phyloP scores from a whole-genome alignment of 2,329 filamentous ascomycete genomes.

The Ambrosiella xylebori region DNA sequence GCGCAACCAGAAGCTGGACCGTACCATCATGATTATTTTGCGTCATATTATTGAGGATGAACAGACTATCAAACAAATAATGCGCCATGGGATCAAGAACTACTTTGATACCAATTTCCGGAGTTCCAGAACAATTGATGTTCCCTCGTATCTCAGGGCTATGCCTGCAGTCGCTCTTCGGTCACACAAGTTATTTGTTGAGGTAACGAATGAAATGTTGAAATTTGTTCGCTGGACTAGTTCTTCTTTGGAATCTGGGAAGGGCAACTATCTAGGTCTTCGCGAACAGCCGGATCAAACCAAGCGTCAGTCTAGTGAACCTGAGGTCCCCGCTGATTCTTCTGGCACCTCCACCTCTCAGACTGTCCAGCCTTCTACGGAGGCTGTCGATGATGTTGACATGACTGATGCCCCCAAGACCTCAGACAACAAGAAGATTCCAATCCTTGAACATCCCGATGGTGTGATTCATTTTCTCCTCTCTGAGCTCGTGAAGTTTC shows the following conservation, averaged over 20 bases:
- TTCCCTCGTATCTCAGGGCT: constrained; percentile 54
- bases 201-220: constrained; percentile 71
- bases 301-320: neutral
- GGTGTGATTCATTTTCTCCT: constrained; percentile 91
- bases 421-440: constrained; percentile 41
- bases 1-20: constrained; percentile 32
- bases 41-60: constrained; percentile 92
- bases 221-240: constrained; percentile 24
- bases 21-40: constrained; percentile 66
- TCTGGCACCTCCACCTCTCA: neutral
- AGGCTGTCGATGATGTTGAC: constrained; percentile 37
- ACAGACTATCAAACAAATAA: constrained; percentile 74
- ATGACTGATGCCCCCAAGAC: constrained; percentile 57
- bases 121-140: constrained; percentile 44
- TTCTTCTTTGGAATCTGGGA: constrained; percentile 3
- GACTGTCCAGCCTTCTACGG: constrained; percentile 43
- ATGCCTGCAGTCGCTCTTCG: constrained; percentile 68
- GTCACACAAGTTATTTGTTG: constrained; percentile 69
- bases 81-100: constrained; percentile 74
- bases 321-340: neutral
- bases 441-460: constrained; percentile 79
- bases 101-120: constrained; percentile 45
- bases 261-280: constrained; percentile 12
- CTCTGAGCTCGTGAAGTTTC: constrained; percentile 79
- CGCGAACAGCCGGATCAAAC: neutral